phyloP scores from a whole-genome alignment of 768 basidiomycete species.

The Amyloporia xantha region DNA sequence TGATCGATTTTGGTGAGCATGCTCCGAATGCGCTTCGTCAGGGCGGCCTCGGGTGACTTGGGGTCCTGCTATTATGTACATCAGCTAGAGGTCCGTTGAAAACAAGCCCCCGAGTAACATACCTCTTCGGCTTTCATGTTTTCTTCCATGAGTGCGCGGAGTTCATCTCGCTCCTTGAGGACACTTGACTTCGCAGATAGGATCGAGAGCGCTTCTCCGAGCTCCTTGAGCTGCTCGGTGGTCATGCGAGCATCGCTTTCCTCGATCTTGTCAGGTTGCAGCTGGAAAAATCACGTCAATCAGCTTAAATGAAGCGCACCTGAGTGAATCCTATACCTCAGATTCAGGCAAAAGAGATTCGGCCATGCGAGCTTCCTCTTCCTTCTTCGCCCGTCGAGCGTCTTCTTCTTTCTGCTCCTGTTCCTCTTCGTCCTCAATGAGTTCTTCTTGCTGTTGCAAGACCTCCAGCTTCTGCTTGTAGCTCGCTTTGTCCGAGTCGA shows the following conservation, averaged over 20 bases:
- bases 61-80: slow-evolving; percentile 45
- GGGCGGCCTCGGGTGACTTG: slow-evolving; percentile 73
- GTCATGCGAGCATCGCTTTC: slow-evolving; percentile 82
- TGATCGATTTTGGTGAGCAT: slow-evolving; percentile 95
- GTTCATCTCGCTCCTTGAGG: slow-evolving; percentile 91
- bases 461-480: slow-evolving; percentile 99
- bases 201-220: slow-evolving; percentile 85
- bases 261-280: slow-evolving; percentile 59
- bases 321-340: too few species aligned
- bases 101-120: slow-evolving; percentile 6
- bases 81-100: slow-evolving; percentile 3
- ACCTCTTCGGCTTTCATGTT: slow-evolving; percentile 87
- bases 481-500: slow-evolving; percentile 86
- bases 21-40: slow-evolving; percentile 90
- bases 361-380: slow-evolving; percentile 69
- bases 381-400: slow-evolving; percentile 79
- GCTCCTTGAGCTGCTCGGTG: slow-evolving; percentile 88
- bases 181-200: slow-evolving; percentile 92
- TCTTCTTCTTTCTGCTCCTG: slow-evolving; percentile 95
- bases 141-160: slow-evolving; percentile 88
- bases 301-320: slow-evolving; percentile 8
- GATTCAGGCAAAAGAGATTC: slow-evolving; percentile 82
- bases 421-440: slow-evolving; percentile 98
- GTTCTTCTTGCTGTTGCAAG: slow-evolving; percentile 95
- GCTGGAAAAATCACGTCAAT: too few species aligned